A percentile compares a stretch with the other conserved stretches of the same genome.
Conservation (phyloP, 257 asterid genomes). For the Rehmannia glutinosa region DNA sequence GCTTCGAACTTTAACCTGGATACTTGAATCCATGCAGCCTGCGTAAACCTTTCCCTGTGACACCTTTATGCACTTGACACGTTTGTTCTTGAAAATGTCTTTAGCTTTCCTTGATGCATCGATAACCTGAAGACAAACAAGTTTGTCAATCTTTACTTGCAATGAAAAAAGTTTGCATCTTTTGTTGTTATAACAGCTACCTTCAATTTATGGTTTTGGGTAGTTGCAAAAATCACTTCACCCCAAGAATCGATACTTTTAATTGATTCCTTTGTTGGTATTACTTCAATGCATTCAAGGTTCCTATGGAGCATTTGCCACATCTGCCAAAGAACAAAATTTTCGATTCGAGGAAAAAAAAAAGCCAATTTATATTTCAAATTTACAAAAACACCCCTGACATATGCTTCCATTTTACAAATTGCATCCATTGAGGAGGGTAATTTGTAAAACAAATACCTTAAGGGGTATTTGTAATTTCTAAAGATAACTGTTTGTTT, state of each 20-base stretch:
- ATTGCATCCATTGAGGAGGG: no score
- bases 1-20: constrained; percentile 39
- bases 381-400: no score
- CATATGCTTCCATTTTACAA: no score
- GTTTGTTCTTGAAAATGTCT: constrained; percentile 60
- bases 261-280: constrained; percentile 61
- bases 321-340: constrained; percentile 37
- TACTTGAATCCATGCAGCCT: constrained; percentile 85
- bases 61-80: constrained; percentile 52
- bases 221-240: constrained; percentile 55
- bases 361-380: no score
- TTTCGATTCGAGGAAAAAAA: no score
- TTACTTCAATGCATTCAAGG: constrained; percentile 66
- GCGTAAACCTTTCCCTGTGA: constrained; percentile 68
- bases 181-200: no score
- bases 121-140: constrained; percentile 38
- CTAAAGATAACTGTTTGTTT: no score
- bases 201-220: constrained; percentile 68
- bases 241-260: constrained; percentile 57
- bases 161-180: no score
- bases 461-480: no score
- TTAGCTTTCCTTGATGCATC: constrained; percentile 62
- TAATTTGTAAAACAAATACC: no score
- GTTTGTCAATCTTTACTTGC: background rate
- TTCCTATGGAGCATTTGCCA: constrained; percentile 69